Base-by-base conservation (phyloP, 179 eudicot genomes). In the Amaranthus tricolor region DNA sequence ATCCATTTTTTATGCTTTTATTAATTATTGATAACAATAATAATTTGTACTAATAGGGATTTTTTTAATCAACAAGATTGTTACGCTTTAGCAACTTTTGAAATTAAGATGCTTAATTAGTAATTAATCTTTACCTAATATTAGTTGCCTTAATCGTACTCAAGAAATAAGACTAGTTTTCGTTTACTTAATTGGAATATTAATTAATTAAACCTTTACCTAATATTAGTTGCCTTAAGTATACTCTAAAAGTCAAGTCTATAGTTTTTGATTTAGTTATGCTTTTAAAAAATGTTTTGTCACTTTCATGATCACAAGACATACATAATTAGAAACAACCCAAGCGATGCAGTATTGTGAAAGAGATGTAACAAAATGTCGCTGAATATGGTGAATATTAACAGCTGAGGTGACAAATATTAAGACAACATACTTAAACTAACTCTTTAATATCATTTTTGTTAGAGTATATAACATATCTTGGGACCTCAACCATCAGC, bases 41-140 rank as follows among this genome's bases (percentile, higher is more conserved):
- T 31, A 2, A 31, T 31, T 31, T 31, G 40, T 31, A 31, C 9
- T 66, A 17, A 0, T 19, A 57, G 0, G 6, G 7, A 17, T 57
- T 57, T 3, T 3, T 48, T 66, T 16, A n/a, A 45, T 65, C 5
- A 8, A 10, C 5, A 6, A 16, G 68, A 65, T 65, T 65, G 68
- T 65, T 65, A 61, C 17, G 4, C 52, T 15, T 64, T 64, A 64
- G 51, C 68, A 65, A 65, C 53, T 65, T 14, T 16, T 16, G 45
- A 8, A 16, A 65, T 16, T n/a, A 44, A 16, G 1, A 20, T 51
- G 44, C 68, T 13, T 64, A 16, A 45, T 64, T 16, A 9, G 2
- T 7, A 44, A 44, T 24, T 4, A 31, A 31, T 45, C 47, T 45
- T 9, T 52, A 45, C 45, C 15, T 21, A 61, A 21, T 61, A 59